Evolutionary conservation across 2,329 filamentous ascomycete genomes (phyloP), one percentile per base, ranked within the genome.

Genomic region (Phyllosticta citribraziliensis): DNA sequence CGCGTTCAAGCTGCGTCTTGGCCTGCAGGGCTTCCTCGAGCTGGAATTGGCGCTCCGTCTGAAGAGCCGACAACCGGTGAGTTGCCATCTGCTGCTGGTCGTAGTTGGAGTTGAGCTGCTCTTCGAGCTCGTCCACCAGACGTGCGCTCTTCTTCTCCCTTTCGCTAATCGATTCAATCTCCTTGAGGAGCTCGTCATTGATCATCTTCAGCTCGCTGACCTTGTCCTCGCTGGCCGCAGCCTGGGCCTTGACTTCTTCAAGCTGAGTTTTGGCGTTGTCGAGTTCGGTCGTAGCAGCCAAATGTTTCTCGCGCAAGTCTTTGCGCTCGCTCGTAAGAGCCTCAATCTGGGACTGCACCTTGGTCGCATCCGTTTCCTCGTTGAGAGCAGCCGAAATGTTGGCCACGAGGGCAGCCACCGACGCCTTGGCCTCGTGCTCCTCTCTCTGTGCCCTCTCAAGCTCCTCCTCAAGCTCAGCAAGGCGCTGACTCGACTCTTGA

Each of bases 111-210:
- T 93, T 92, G 59, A 99, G 85, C 74, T 99, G 94, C 68, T 97
- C 93, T 75, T 99, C 94, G 5, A 99, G 85, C 75, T 99, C 93
- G 72, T 97, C 91, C 9, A 99, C 90, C 12, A 99, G 80, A 22
- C 91, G 86, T 52, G 89, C 88, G 74, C 94, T 95, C 81, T 96
- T 97, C 78, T 91, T 87, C 79, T 95, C 96, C 76, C 84, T 84
- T 17, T 79, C 77, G 22, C 76, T 78, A 61, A 85, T 77, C 65
- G 78, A 78, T 64, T 82, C 79, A 24, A 87, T 78, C 66, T 84
- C 82, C 64, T 79, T 79, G 51, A 84, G 73, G 59, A 81, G 81
- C 63, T 82, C 78, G 57, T 84, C 79, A 64, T 84, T 79, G 65
- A 78, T 72, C 20, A 68, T 63, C 67, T 78, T 78, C 20, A 80